Evolutionary conservation across 352 stramenopile species (phyloP).

Genomic region (Phytophthora multivora): DNA sequence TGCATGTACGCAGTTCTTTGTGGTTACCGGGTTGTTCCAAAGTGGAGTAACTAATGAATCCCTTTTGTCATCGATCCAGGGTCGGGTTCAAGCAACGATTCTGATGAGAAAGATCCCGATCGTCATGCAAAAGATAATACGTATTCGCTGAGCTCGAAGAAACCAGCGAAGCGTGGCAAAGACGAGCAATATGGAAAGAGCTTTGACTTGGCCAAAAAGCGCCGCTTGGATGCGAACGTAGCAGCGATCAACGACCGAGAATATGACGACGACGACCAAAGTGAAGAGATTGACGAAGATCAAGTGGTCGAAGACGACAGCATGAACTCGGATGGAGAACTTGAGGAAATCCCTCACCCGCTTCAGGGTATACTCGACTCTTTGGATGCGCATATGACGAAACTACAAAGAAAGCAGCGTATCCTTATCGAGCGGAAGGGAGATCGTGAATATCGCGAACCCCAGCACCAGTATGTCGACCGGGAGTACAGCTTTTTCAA

Average conservation of each 20-base stretch:
- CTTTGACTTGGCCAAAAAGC: slow-evolving; percentile 36
- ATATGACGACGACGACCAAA: slow-evolving; percentile 23
- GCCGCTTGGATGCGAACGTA: slow-evolving; percentile 19
- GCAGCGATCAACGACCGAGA: slow-evolving; percentile 15
- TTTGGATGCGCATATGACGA: slow-evolving; percentile 41
- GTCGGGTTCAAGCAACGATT: slow-evolving; percentile 33
- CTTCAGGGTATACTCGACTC: slow-evolving; percentile 40
- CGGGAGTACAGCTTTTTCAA: slow-evolving; percentile 13
- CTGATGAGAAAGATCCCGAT: slow-evolving; percentile 19
- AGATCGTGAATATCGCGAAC: slow-evolving; percentile 42
- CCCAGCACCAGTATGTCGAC: slow-evolving; percentile 15
- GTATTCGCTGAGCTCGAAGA: slow-evolving; percentile 6
- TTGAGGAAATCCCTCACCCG: slow-evolving; percentile 19
- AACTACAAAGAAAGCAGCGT: slow-evolving; percentile 51
- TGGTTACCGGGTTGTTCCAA: background rate
- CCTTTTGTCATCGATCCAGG: slow-evolving; percentile 19
- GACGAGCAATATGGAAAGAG: slow-evolving; percentile 40
- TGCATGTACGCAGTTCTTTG: slow-evolving; percentile 21
- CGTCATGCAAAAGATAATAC: slow-evolving; percentile 12
- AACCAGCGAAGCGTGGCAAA: slow-evolving; percentile 34
- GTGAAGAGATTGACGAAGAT: slow-evolving; percentile 32
- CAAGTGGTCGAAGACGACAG: slow-evolving; percentile 11
- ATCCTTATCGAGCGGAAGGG: slow-evolving; percentile 58
- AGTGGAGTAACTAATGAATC: slow-evolving; percentile 2
- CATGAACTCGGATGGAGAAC: slow-evolving; percentile 28